A percentile compares a stretch with the other conserved stretches of the same genome.
Conservation (phyloP, 345 rosid genomes). For the Melastoma malabathricum region DNA sequence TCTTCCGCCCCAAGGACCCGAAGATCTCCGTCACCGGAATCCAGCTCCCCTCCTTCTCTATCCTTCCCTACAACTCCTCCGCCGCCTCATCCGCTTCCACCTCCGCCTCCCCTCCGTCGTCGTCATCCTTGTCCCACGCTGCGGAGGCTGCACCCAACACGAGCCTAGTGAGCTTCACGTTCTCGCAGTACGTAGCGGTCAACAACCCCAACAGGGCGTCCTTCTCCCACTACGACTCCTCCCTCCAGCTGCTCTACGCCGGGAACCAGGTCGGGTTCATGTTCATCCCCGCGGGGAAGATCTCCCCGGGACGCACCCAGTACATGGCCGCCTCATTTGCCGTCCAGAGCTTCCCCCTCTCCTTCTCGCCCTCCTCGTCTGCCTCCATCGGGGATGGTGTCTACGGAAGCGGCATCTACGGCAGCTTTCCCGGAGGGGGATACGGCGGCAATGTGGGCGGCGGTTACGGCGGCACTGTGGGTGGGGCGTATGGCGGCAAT, state of each 20-base stretch:
- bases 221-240: constrained; percentile 88
- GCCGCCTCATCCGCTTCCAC: too few relatives aligned
- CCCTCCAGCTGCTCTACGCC: constrained; percentile 77
- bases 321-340: constrained; percentile 93
- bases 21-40: constrained; percentile 76
- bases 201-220: constrained; percentile 72
- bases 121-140: too few relatives aligned
- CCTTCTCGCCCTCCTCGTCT: constrained; percentile 14
- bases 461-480: constrained; percentile 20
- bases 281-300: constrained; percentile 96
- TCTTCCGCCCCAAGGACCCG: constrained; percentile 81
- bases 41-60: constrained; percentile 87
- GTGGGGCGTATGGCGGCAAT: constrained; percentile 2
- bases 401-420: constrained; percentile 41
- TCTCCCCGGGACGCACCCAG: constrained; percentile 62
- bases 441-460: constrained; percentile 14
- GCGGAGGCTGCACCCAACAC: constrained; percentile 37
- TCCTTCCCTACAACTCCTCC: constrained; percentile 55
- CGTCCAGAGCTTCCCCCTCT: constrained; percentile 67
- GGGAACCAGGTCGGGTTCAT: constrained; percentile 89
- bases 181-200: constrained; percentile 81
- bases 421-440: constrained; percentile 55
- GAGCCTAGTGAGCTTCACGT: constrained; percentile 51
- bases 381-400: constrained; percentile 16
- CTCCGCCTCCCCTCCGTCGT: constrained; percentile 21